phyloP scores from a whole-genome alignment of 768 basidiomycete species.

The Trametes meyenii region DNA sequence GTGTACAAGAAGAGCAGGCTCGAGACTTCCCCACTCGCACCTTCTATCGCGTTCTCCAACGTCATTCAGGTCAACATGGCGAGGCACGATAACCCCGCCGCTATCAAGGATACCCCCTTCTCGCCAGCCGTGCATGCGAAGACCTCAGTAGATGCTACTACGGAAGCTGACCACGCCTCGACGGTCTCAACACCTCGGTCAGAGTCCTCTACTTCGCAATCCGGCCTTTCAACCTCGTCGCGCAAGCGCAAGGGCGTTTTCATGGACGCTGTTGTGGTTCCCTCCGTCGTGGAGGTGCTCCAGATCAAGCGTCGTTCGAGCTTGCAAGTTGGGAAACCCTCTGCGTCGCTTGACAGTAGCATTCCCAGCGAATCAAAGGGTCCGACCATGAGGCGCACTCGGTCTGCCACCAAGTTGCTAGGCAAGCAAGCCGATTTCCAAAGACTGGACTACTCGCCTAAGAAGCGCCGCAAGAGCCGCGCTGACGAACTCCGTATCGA shows the following conservation, averaged over 20 bases:
- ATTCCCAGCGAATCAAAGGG: not conserved
- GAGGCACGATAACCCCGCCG: not conserved
- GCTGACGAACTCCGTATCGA: slow-evolving; percentile 12
- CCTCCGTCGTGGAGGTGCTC: slow-evolving; percentile 37
- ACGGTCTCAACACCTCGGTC: not conserved
- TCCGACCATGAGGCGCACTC: slow-evolving; percentile 16
- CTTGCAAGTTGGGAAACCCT: not conserved
- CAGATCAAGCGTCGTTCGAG: slow-evolving; percentile 5
- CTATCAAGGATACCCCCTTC: not conserved
- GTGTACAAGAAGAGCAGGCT: slow-evolving; percentile 23
- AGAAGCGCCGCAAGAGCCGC: slow-evolving; percentile 21
- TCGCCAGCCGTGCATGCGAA: not conserved
- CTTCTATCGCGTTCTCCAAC: slow-evolving; percentile 5
- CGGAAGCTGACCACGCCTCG: not conserved
- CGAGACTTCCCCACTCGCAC: slow-evolving; percentile 11
- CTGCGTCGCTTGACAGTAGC: slow-evolving; percentile 2
- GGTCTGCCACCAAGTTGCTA: slow-evolving; percentile 22
- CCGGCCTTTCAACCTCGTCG: slow-evolving; percentile 10
- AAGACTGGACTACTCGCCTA: slow-evolving; percentile 16
- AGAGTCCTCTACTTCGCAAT: not conserved
- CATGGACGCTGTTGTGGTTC: slow-evolving; percentile 57
- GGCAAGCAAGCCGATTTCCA: slow-evolving; percentile 13
- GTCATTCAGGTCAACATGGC: slow-evolving; percentile 7
- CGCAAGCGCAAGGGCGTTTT: slow-evolving; percentile 52
- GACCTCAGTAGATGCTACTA: not conserved